Percentiles rank a stretch among this genome's conserved stretches.
phyloP scores from a whole-genome alignment of 257 asterid genomes.

The Striga asiatica region DNA sequence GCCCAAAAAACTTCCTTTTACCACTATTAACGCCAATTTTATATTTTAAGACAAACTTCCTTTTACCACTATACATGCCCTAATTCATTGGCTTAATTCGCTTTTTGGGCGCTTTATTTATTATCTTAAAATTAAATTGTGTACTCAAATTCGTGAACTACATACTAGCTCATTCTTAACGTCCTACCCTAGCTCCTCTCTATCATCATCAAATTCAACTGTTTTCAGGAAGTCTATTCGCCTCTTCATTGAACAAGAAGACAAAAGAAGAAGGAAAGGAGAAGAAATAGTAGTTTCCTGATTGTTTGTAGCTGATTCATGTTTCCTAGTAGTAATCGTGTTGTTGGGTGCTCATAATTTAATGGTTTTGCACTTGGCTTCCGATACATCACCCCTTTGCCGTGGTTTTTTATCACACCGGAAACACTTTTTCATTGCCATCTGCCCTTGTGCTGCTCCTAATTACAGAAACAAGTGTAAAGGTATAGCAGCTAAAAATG shows the following conservation, averaged over 20 bases:
- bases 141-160: too few species aligned
- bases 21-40: too few species aligned
- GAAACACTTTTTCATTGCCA: constrained; percentile 17
- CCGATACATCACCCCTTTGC: constrained; percentile 21
- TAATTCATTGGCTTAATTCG: too few species aligned
- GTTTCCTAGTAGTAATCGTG: constrained; percentile 21
- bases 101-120: too few species aligned
- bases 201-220: not conserved
- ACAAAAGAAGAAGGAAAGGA: not conserved
- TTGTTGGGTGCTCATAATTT: constrained; percentile 21
- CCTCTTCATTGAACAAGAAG: not conserved
- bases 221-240: not conserved
- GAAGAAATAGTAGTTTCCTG: not conserved
- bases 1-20: too few species aligned
- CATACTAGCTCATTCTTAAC: too few species aligned
- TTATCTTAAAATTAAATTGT: too few species aligned
- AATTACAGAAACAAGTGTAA: not conserved
- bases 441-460: constrained; percentile 23
- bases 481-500: constrained; percentile 16
- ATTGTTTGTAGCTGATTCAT: constrained; percentile 19
- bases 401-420: constrained; percentile 27
- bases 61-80: too few species aligned
- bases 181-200: too few species aligned
- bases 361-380: constrained; percentile 50
- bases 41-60: too few species aligned